Evolutionary conservation across 1,284 basidiomycete genomes (phyloP).

Genomic region (Sanguinoderma infundibulare): DNA sequence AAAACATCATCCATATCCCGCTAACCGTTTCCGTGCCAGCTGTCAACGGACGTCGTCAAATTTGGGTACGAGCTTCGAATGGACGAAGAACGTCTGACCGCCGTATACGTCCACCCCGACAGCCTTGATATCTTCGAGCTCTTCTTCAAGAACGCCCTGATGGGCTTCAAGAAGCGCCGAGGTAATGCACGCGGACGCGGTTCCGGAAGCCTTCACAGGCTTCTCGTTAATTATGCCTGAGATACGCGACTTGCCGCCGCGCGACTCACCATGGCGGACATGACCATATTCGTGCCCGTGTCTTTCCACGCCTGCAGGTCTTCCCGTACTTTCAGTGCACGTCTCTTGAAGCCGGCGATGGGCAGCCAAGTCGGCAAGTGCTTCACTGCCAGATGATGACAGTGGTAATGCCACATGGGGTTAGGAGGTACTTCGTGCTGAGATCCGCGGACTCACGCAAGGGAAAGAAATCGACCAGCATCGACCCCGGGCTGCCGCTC

Average conservation of each 20-base stretch:
- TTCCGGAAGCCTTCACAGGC: not conserved
- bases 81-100: constrained; percentile 13
- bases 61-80: constrained; percentile 26
- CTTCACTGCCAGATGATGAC: constrained; percentile 9
- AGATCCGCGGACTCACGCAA: constrained; percentile 14
- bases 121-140: constrained; percentile 24
- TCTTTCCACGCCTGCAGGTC: constrained; percentile 18
- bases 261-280: constrained; percentile 20
- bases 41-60: constrained; percentile 1
- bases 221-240: not conserved
- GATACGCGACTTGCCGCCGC: not conserved
- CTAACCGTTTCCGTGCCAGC: constrained; percentile 33
- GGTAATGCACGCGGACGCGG: not conserved
- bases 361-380: constrained; percentile 24
- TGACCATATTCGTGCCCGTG: constrained; percentile 23
- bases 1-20: not conserved
- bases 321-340: constrained; percentile 9
- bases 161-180: constrained; percentile 3
- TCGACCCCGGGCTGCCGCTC: constrained; percentile 22
- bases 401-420: not conserved
- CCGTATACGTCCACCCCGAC: constrained; percentile 24
- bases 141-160: constrained; percentile 1
- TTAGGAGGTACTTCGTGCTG: not conserved
- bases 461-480: constrained; percentile 32
- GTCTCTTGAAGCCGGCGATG: constrained; percentile 21